Base-by-base conservation (phyloP, 345 rosid species). In the Arabidopsis suecica region DNA sequence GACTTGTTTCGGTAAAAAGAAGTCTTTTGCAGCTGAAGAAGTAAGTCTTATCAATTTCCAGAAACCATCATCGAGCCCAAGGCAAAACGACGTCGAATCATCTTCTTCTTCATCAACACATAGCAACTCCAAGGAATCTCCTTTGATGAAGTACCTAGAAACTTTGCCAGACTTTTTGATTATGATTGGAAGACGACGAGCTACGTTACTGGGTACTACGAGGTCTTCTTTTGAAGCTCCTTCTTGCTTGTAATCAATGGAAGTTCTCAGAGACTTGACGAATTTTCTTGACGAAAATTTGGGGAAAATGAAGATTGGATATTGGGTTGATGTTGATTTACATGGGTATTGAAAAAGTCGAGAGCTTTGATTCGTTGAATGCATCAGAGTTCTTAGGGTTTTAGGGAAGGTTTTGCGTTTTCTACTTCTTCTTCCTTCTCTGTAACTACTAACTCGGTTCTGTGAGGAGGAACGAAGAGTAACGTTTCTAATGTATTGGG, bases 1-100 rank as follows among this genome's bases (percentile, higher is more conserved):
- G 5, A 93, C 91, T 83, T 76, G 89, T 73, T 89, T 93, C 32
- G 98, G 96, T 61, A 93, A 79, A 70, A 93, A 90, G 57, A 93
- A 89, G 70, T 89, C 78, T 83, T 84, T 84, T 10, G 84, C 76
- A 34, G 73, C 84, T 41, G 79, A 82, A 69, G 84, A 61, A 7
- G 77, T 84, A 68, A 76, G 61, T 61, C 78, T 78, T n/a, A 78
- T 63, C 36, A 87, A 51, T 47, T 83, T 79, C 59, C 80, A 73
- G 18, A 84, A 58, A 9, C 72, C 23, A 5, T 47, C 59, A 5
- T 25, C 50, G 3, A 72, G 18, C 28, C 77, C 61, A 40, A 16
- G 53, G 77, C 47, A 37, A 75, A 67, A 75, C 54, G 68, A 9
- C 38, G 73, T 9, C 54, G 73, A 7, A 49, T 58, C 62, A 2